Evolutionary conservation across 169 alveolate genomes (phyloP).

Genomic region (Cytauxzoon felis): DNA sequence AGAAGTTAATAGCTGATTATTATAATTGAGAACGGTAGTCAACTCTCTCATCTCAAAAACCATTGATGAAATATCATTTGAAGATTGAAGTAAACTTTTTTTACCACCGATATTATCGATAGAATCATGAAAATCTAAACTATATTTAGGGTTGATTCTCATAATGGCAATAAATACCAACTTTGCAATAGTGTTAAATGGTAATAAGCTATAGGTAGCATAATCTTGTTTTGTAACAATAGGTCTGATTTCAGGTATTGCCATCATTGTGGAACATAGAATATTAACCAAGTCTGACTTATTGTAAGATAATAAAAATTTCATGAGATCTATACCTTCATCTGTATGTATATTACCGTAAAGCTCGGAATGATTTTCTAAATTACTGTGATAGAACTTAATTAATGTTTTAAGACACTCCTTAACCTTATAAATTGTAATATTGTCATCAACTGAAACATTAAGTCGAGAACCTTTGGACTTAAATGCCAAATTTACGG

Average conservation of each 20-base stretch:
- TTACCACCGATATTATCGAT: neutral
- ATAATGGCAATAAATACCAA: constrained; percentile 34
- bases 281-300: constrained; percentile 33
- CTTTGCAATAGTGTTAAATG: constrained; percentile 38
- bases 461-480: neutral
- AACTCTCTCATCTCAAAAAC: constrained; percentile 22
- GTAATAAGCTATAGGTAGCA: constrained; percentile 34
- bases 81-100: neutral
- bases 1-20: neutral
- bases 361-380: constrained; percentile 12
- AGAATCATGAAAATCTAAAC: neutral
- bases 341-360: constrained; percentile 20
- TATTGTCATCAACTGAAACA: constrained; percentile 2
- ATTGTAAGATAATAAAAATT: constrained; percentile 37
- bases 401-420: constrained; percentile 9
- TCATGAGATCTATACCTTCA: constrained; percentile 6
- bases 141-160: constrained; percentile 39
- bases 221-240: constrained; percentile 31
- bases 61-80: constrained; percentile 15
- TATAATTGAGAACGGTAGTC: neutral
- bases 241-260: constrained; percentile 52
- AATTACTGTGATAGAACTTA: constrained; percentile 23
- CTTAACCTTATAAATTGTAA: constrained; percentile 7
- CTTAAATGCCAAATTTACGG: constrained; percentile 10
- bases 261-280: constrained; percentile 24